These are phyloP conservation scores for Schizosaccharomyces japonicus DNA, from an alignment of 805 yeast genomes.

Conservation along the genomic window DNA sequence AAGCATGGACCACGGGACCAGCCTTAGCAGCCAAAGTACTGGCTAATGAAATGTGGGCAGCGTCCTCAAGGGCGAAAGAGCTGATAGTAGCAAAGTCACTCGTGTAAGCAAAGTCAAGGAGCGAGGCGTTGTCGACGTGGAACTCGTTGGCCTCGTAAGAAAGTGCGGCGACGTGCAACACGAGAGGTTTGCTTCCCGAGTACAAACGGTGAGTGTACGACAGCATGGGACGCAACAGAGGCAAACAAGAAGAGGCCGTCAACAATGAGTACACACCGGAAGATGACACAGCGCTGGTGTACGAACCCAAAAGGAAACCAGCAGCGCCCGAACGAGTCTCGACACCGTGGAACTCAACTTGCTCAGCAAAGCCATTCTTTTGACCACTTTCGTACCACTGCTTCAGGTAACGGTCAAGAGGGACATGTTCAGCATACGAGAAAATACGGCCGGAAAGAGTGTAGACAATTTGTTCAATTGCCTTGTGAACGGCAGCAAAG, in stretches of 20 bases:
- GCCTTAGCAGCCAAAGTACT: neutral
- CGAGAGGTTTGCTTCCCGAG: neutral
- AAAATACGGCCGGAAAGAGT: neutral
- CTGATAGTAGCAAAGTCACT: neutral
- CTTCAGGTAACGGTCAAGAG: neutral
- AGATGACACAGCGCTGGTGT: neutral
- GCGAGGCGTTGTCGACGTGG: neutral
- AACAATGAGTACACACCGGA: neutral
- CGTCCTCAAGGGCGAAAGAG: neutral
- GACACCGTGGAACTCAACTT: neutral
- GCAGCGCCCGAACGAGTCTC: slow-evolving; percentile 3
- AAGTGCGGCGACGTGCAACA: neutral
- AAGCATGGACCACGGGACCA: neutral
- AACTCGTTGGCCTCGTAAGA: neutral
- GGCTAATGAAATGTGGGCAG: neutral
- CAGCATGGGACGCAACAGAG: neutral
- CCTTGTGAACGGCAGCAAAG: neutral
- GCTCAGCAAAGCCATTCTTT: neutral
- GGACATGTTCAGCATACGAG: slow-evolving; percentile 1
- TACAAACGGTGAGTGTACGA: neutral
- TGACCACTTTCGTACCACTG: neutral
- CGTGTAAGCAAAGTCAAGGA: neutral
- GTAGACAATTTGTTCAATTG: neutral
- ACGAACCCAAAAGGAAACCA: neutral
- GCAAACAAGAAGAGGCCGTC: neutral